Base-by-base conservation (phyloP, 2,329 filamentous ascomycete genomes). In the Beauveria sp. region DNA sequence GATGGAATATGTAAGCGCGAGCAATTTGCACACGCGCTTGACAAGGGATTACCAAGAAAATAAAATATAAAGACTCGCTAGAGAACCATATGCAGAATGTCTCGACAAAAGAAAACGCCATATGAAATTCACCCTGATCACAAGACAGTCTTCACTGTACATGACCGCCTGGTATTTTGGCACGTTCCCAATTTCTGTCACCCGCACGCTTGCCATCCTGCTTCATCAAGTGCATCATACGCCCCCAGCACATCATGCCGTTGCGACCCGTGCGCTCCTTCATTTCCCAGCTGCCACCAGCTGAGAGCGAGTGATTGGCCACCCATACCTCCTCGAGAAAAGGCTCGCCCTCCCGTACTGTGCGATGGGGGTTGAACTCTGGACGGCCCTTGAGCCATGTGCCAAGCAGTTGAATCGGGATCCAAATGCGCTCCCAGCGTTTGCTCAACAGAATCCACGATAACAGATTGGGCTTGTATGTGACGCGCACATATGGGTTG, bases 401-500 rank as follows among this genome's bases (percentile, higher is more conserved):
- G 16, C 86, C 71, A 20, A 90, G 69, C 31, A 77, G 75, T 67
- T 91, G 87, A 3, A 84, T 77, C 4, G 82, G 72, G 0, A 79
- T 77, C 64, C 88, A 86, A 0, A 91, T 76, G 5, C 83, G 77
- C 72, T 92, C 89, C 67, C 88, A 87, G 14, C 85, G 83, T 63
- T 83, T 82, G 5, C 83, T 82, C 31, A 86, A 73, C 2, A 78
- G 74, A 2, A 91, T 76, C 82, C 83, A 87, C 1, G 75, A 74
- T 9, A 89, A 77, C 0, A 85, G 83, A 4, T 70, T 69, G 34
- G 77, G 73, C 52, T 83, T 80, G 70, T 92, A 91, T 1, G 88
- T 85, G 5, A 90, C 87, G 20, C 89, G 83, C 49, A 92, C 82
- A 68, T 83, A 91, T 0, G 89, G 89, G 69, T 92, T 92, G 78